Conservation (phyloP, 1,284 basidiomycete genomes). For the Ganoderma leucocontextum region DNA sequence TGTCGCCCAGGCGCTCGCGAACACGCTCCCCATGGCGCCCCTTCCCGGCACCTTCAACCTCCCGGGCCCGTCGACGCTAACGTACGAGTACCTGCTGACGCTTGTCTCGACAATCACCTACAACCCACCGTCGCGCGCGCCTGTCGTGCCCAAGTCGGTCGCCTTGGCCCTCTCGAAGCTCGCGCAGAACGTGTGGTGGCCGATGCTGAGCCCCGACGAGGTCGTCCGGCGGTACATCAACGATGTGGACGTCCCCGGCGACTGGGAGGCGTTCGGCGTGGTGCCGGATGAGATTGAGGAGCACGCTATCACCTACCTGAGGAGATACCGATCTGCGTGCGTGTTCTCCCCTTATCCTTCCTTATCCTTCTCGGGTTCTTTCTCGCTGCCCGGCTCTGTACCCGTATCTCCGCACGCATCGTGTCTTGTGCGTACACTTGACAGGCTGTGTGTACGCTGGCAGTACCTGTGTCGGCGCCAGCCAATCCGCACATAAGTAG, state of each 20-base stretch:
- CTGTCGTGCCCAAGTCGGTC: conserved; percentile 81
- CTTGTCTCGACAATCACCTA: conserved; percentile 87
- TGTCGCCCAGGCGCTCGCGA: conserved; percentile 90
- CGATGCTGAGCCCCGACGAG: conserved; percentile 91
- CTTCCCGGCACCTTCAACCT: conserved; percentile 80
- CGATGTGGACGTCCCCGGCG: conserved; percentile 72
- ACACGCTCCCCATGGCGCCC: conserved; percentile 74
- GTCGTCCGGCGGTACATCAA: conserved; percentile 89
- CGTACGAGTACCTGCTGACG: conserved; percentile 85
- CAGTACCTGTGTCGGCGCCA: neutral
- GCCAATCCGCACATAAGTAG: conserved; percentile 4
- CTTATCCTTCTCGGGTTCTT: neutral
- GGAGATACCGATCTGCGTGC: conserved; percentile 88
- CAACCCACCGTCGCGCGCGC: conserved; percentile 71
- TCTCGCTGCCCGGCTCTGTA: neutral
- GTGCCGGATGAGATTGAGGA: conserved; percentile 89
- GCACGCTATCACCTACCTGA: conserved; percentile 90
- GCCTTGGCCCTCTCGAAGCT: conserved; percentile 73
- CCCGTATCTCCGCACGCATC: neutral
- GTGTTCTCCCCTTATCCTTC: conserved; percentile 36
- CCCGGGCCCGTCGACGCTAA: conserved; percentile 90
- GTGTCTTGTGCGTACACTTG: neutral
- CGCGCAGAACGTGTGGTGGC: conserved; percentile 92
- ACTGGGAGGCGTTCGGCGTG: conserved; percentile 72
- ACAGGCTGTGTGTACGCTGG: neutral